These are phyloP conservation scores for Beta lomatogona DNA, from an alignment of 179 eudicot genomes.

Conservation along the genomic window DNA sequence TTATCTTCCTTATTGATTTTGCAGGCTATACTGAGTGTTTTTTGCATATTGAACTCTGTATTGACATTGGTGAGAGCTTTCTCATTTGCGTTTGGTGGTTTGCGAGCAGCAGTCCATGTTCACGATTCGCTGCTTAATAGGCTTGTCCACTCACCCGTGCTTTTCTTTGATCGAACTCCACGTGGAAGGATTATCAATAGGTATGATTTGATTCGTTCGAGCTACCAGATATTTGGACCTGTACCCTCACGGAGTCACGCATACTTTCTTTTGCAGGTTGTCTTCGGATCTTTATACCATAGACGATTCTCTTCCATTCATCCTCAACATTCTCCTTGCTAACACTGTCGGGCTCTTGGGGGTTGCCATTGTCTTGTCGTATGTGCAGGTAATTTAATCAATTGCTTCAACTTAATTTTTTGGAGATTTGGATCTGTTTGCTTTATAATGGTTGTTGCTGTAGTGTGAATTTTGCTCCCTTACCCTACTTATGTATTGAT, in stretches of 20 bases:
- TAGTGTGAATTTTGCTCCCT: not conserved
- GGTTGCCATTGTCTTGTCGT: conserved; percentile 72
- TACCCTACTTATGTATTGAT: conserved; percentile 14
- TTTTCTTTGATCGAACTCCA: conserved; percentile 88
- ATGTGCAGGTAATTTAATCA: conserved; percentile 64
- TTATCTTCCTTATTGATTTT: conserved; percentile 7
- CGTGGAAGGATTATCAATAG: conserved; percentile 95
- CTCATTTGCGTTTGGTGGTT: conserved; percentile 94
- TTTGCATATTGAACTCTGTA: conserved; percentile 71
- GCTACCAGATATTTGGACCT: conserved; percentile 2
- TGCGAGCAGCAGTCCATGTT: conserved; percentile 77
- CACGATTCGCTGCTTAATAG: conserved; percentile 64
- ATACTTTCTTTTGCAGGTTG: conserved; percentile 53
- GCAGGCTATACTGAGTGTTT: conserved; percentile 71
- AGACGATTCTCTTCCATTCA: conserved; percentile 98
- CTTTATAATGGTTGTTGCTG: not conserved
- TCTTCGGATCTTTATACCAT: conserved; percentile 97
- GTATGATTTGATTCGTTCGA: conserved; percentile 35
- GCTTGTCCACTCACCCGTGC: conserved; percentile 74
- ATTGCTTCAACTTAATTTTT: not conserved
- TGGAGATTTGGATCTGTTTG: not conserved
- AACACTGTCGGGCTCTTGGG: conserved; percentile 90
- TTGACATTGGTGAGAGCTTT: conserved; percentile 84
- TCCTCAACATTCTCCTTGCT: conserved; percentile 95
- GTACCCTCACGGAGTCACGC: conserved; percentile 8